phyloP scores from a whole-genome alignment of 192 early-diverging fungal species.

The Kickxella alabastrina region DNA sequence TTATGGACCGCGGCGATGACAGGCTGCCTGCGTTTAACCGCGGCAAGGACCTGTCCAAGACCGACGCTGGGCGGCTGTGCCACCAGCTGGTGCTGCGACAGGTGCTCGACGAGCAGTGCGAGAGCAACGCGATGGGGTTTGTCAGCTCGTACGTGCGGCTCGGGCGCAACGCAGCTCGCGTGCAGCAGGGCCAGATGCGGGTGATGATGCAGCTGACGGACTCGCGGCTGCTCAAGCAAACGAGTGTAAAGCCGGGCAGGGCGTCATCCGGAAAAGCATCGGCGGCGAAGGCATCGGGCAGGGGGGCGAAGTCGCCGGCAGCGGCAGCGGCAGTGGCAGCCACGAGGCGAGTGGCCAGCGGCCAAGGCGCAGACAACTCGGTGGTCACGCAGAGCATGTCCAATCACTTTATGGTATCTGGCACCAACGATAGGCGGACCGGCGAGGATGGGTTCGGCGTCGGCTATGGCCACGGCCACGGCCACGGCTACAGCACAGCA shows the following conservation, averaged over 20 bases:
- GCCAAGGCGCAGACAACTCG: background rate
- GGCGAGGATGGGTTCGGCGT: background rate
- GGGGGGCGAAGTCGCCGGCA: background rate
- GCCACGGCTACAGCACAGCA: background rate
- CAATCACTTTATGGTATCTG: constrained; percentile 33
- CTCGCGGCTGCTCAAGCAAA: constrained; percentile 6
- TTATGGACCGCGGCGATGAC: constrained; percentile 54
- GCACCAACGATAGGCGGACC: too few relatives aligned
- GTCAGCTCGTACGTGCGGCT: constrained; percentile 57
- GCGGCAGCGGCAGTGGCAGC: background rate
- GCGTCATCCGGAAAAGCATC: constrained; percentile 4
- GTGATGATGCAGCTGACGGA: constrained; percentile 45
- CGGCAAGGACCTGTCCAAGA: constrained; percentile 53
- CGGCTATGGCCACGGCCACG: background rate
- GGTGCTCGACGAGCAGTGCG: constrained; percentile 60
- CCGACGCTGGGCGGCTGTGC: constrained; percentile 70
- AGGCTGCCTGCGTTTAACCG: constrained; percentile 53
- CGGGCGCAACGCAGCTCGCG: constrained; percentile 46
- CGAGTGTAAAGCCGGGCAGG: background rate
- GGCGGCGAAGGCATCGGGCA: background rate
- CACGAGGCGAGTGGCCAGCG: background rate
- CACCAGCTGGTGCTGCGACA: constrained; percentile 62
- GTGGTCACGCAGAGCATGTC: constrained; percentile 33
- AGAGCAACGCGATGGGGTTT: constrained; percentile 61
- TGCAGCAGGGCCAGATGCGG: constrained; percentile 48